phyloP scores from a whole-genome alignment of 768 basidiomycete species.

The Collybia mongolica region DNA sequence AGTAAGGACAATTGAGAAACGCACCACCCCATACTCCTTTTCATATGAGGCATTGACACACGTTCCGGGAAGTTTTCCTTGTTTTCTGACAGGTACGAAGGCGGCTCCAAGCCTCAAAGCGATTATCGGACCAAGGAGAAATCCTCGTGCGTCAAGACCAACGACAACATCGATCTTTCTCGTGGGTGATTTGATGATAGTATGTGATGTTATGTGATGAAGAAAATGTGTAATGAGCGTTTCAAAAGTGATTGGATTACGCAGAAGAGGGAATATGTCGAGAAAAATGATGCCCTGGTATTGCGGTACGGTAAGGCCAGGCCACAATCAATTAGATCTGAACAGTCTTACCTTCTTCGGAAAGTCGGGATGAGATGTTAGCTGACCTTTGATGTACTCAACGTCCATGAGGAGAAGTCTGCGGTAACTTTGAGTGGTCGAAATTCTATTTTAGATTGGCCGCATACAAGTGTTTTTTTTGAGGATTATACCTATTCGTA shows the following conservation, averaged over 20 bases:
- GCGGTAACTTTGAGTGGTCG: too few relatives aligned
- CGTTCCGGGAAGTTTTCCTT: constrained; percentile 91
- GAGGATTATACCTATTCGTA: too few relatives aligned
- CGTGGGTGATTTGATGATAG: constrained; percentile 54
- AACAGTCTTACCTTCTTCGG: constrained; percentile 73
- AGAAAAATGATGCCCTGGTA: constrained; percentile 80
- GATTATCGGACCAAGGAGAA: constrained; percentile 90
- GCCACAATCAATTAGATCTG: neutral
- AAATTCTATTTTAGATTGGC: too few relatives aligned
- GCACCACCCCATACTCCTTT: constrained; percentile 91
- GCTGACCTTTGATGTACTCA: constrained; percentile 59
- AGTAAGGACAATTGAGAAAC: constrained; percentile 19
- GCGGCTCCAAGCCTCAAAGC: constrained; percentile 89
- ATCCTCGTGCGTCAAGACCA: constrained; percentile 94
- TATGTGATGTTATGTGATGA: constrained; percentile 81
- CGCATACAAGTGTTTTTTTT: too few relatives aligned
- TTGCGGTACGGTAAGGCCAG: constrained; percentile 33
- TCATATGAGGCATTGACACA: constrained; percentile 74
- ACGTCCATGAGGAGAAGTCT: constrained; percentile 64
- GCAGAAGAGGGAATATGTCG: constrained; percentile 93
- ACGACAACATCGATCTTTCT: constrained; percentile 90
- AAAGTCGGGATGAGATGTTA: constrained; percentile 72
- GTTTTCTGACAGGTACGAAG: constrained; percentile 94
- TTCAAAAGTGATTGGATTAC: constrained; percentile 85
- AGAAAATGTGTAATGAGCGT: constrained; percentile 86